A percentile compares a stretch with the other conserved stretches of the same genome.
Evolutionary conservation across 140 eudicot genomes (phyloP).

Genomic region (Oenanthe javanica): DNA sequence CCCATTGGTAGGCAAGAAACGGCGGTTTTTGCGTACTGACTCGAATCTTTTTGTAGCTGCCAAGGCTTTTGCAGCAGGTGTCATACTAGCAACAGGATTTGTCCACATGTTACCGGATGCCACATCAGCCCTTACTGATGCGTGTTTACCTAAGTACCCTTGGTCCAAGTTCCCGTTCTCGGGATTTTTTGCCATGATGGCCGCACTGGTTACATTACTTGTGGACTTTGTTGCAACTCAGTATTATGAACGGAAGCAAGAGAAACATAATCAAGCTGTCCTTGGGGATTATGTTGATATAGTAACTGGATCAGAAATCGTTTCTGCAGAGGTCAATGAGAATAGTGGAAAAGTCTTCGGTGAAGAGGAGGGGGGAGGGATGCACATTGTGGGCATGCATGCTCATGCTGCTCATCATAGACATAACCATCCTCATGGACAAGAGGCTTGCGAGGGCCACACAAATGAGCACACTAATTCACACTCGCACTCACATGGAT

Average conservation of each 20-base stretch:
- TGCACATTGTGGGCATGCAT: slow-evolving; percentile 94
- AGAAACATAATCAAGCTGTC: slow-evolving; percentile 37
- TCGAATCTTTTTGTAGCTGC: slow-evolving; percentile 70
- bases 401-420: slow-evolving; percentile 90
- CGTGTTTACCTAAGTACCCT: slow-evolving; percentile 63
- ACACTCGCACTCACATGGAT: slow-evolving; percentile 32
- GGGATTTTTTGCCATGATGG: slow-evolving; percentile 88
- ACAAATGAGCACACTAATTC: slow-evolving; percentile 16
- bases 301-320: slow-evolving; percentile 40
- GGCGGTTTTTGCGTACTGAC: slow-evolving; percentile 62
- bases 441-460: slow-evolving; percentile 47
- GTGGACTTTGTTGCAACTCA: slow-evolving; percentile 89
- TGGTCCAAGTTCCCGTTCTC: slow-evolving; percentile 94
- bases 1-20: slow-evolving; percentile 66
- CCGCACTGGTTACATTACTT: slow-evolving; percentile 73
- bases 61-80: slow-evolving; percentile 95
- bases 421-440: slow-evolving; percentile 62
- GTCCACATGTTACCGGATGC: slow-evolving; percentile 97
- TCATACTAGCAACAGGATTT: slow-evolving; percentile 89
- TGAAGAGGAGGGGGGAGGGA: slow-evolving; percentile 65
- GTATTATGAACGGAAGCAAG: slow-evolving; percentile 71
- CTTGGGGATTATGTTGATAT: slow-evolving; percentile 38
- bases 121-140: slow-evolving; percentile 47
- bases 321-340: slow-evolving; percentile 25
- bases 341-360: slow-evolving; percentile 40